These are phyloP conservation scores for Podospora didyma DNA, from an alignment of 495 filamentous ascomycete species.

Conservation along the genomic window DNA sequence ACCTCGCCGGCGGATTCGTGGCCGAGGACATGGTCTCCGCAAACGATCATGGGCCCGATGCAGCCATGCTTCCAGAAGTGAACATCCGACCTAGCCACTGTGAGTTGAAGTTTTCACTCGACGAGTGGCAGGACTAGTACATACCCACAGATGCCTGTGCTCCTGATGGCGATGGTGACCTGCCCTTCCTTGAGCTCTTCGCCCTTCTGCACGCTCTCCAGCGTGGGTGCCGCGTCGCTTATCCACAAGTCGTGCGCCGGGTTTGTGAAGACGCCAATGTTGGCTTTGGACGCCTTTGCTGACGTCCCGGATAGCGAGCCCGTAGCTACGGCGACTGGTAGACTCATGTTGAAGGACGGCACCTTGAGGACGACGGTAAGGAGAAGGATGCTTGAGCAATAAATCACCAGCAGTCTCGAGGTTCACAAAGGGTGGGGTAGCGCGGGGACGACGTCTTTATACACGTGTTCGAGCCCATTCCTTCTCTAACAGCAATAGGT, in stretches of 20 bases:
- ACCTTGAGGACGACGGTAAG: background rate
- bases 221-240: constrained; percentile 66
- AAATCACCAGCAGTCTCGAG: background rate
- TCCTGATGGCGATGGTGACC: constrained; percentile 79
- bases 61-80: constrained; percentile 94
- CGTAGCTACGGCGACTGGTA: background rate
- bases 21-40: constrained; percentile 80
- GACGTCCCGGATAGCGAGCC: constrained; percentile 2
- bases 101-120: constrained; percentile 14
- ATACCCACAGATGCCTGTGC: constrained; percentile 91
- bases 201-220: constrained; percentile 69
- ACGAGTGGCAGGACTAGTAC: constrained; percentile 18
- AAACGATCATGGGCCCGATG: constrained; percentile 93
- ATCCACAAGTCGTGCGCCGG: constrained; percentile 90
- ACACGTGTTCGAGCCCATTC: background rate
- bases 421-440: constrained; percentile 3
- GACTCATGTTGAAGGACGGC: constrained; percentile 3
- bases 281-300: constrained; percentile 57
- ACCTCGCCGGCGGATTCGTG: constrained; percentile 88
- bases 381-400: background rate
- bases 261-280: constrained; percentile 95
- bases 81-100: constrained; percentile 67
- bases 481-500: background rate
- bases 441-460: constrained; percentile 3
- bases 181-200: constrained; percentile 71